phyloP scores from a whole-genome alignment of 2,329 filamentous ascomycete genomes.

The Talaromyces funiculosus region DNA sequence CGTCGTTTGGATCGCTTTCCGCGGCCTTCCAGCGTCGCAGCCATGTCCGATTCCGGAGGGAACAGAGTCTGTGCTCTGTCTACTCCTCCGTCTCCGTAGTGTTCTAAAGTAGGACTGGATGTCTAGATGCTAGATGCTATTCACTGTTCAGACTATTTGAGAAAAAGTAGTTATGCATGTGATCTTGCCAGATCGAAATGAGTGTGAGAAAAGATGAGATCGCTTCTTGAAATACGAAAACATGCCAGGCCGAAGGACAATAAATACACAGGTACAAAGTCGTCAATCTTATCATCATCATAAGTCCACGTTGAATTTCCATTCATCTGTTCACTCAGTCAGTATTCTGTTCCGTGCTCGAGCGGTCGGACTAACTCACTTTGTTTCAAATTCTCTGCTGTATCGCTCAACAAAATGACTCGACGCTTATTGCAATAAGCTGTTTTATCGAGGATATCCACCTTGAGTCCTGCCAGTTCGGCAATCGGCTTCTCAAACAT shows the following conservation, averaged over 20 bases:
- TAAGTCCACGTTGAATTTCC: conserved; percentile 43
- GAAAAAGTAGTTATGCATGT: not conserved
- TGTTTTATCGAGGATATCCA: conserved; percentile 98
- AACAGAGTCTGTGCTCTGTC: not conserved
- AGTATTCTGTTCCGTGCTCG: not conserved
- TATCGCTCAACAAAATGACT: conserved; percentile 84
- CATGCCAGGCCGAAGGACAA: not conserved
- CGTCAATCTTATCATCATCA: conserved; percentile 17
- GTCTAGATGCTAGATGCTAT: not conserved
- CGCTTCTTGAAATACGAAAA: not conserved
- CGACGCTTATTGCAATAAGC: conserved; percentile 91
- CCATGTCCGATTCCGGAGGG: conserved; percentile 1
- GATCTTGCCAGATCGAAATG: not conserved
- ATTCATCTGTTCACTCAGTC: conserved; percentile 31
- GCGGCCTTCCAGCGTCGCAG: not conserved
- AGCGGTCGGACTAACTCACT: conserved; percentile 51
- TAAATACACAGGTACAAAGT: not conserved
- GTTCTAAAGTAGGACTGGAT: too few relatives aligned
- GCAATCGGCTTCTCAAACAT: conserved; percentile 98
- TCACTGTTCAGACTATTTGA: not conserved
- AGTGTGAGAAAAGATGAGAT: not conserved
- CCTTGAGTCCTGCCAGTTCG: conserved; percentile 79
- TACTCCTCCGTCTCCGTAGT: not conserved
- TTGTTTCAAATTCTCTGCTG: conserved; percentile 82
- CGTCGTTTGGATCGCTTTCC: not conserved